These are phyloP conservation scores for Microbotryomycetes sp. DNA, from an alignment of 1,284 basidiomycete species.

Conservation along the genomic window DNA sequence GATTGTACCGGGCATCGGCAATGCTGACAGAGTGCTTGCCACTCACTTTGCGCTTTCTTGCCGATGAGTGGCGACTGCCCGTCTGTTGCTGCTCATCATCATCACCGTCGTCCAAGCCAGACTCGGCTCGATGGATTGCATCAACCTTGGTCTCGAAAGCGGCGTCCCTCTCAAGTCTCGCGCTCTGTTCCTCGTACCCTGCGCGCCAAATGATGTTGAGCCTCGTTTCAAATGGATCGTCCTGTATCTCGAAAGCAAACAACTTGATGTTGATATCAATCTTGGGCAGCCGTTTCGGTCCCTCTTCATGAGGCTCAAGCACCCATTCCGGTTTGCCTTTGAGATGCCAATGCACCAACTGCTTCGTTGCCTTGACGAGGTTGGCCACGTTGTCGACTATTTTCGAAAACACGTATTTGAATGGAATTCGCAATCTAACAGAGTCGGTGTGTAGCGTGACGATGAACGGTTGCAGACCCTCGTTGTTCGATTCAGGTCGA, in stretches of 20 bases:
- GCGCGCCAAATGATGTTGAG: constrained; percentile 71
- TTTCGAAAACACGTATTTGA: constrained; percentile 56
- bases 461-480: constrained; percentile 34
- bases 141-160: constrained; percentile 72
- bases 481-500: constrained; percentile 32
- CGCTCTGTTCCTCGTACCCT: constrained; percentile 65
- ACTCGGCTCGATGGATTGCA: constrained; percentile 47
- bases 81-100: background rate
- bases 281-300: constrained; percentile 60
- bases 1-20: constrained; percentile 63
- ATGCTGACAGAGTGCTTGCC: constrained; percentile 59
- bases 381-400: constrained; percentile 43
- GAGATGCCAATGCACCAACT: constrained; percentile 43
- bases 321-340: constrained; percentile 47
- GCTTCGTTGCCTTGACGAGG: constrained; percentile 44
- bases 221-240: constrained; percentile 77
- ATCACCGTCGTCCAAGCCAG: constrained; percentile 12
- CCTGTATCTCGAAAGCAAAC: constrained; percentile 65
- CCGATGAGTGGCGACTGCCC: background rate
- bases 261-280: constrained; percentile 55
- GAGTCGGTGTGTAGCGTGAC: constrained; percentile 54
- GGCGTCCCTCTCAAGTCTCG: constrained; percentile 68
- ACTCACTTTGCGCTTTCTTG: constrained; percentile 50
- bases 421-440: constrained; percentile 68
- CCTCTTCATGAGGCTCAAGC: constrained; percentile 62